Conservation (phyloP, 208 protist species). For the Acanthamoeba healyi region DNA sequence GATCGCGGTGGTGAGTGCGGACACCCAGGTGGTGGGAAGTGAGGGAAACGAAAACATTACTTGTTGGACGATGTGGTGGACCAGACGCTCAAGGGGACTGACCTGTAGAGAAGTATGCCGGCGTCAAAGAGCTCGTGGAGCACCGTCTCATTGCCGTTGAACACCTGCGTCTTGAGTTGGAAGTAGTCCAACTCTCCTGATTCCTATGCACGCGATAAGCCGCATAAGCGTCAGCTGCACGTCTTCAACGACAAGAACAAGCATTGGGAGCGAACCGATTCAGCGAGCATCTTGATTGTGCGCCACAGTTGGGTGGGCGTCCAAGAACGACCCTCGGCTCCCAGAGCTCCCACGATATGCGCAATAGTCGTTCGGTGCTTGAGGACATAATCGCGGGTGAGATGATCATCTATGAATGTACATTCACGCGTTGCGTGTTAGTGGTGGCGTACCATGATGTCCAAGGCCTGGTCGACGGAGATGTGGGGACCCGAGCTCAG, state of each 20-base stretch:
- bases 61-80: background rate
- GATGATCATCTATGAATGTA: no score
- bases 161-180: conserved; percentile 36
- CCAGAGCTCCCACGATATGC: conserved; percentile 29
- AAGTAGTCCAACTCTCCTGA: conserved; percentile 64
- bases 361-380: conserved; percentile 34
- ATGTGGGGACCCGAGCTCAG: conserved; percentile 41
- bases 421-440: no score
- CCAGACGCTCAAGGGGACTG: background rate
- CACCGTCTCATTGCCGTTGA: conserved; percentile 38
- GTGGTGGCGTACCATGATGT: conserved; percentile 4
- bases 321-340: conserved; percentile 47
- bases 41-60: background rate
- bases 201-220: background rate
- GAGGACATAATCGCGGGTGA: background rate
- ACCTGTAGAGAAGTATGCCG: conserved; percentile 52
- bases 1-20: no score
- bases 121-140: conserved; percentile 70
- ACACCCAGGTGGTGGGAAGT: no score
- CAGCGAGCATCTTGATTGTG: conserved; percentile 45
- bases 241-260: background rate
- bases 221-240: no score
- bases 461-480: conserved; percentile 38
- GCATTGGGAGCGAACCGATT: background rate
- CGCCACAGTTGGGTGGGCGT: conserved; percentile 54